Evolutionary conservation across 495 filamentous ascomycete species (phyloP).

Genomic region (Rhypophila decipiens): DNA sequence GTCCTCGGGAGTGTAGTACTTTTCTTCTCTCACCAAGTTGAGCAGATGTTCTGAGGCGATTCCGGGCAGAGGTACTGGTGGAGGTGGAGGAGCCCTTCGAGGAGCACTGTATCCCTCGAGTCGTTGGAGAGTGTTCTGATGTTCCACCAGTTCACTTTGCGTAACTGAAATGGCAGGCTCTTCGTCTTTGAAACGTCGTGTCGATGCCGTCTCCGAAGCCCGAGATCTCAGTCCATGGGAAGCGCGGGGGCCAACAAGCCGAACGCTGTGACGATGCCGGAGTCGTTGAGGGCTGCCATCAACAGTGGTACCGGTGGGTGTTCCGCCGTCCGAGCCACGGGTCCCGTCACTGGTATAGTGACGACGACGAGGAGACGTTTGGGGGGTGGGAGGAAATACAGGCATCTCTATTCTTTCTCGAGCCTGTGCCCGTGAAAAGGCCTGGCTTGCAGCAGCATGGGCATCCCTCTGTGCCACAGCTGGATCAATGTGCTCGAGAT

Average conservation of each 20-base stretch:
- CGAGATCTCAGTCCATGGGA: slow-evolving; percentile 9
- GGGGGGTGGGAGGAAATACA: slow-evolving; percentile 23
- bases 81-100: too few species aligned
- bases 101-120: too few species aligned
- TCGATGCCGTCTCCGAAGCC: too few species aligned
- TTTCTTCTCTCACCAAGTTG: slow-evolving; percentile 31
- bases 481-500: slow-evolving; percentile 45
- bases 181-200: background rate
- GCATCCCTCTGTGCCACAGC: slow-evolving; percentile 56
- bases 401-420: slow-evolving; percentile 37
- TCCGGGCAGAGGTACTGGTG: slow-evolving; percentile 10
- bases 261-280: slow-evolving; percentile 46
- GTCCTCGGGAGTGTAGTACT: slow-evolving; percentile 52
- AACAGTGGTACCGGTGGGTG: too few species aligned
- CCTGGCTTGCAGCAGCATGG: slow-evolving; percentile 59
- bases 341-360: background rate
- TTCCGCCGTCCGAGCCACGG: background rate
- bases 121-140: slow-evolving; percentile 5
- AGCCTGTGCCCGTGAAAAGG: slow-evolving; percentile 54
- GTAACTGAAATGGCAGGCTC: background rate
- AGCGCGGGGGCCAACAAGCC: slow-evolving; percentile 43
- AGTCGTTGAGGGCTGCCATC: too few species aligned
- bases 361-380: slow-evolving; percentile 12
- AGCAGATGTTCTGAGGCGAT: slow-evolving; percentile 27
- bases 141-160: slow-evolving; percentile 1